These are phyloP conservation scores for Micromonas pusilla DNA, from an alignment of 139 green algal species.

Conservation along the genomic window DNA sequence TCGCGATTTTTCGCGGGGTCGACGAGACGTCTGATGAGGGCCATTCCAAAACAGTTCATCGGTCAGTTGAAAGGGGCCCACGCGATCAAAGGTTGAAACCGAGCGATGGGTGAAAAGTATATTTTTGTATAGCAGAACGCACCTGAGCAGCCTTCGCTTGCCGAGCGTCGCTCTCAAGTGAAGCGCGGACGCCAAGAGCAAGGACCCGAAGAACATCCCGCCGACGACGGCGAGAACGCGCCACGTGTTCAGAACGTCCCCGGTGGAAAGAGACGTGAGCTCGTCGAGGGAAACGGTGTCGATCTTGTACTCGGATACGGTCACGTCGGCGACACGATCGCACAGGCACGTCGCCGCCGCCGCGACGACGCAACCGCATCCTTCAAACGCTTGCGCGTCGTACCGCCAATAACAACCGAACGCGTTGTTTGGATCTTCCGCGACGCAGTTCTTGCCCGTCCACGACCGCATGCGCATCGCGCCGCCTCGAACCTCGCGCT, in stretches of 20 bases:
- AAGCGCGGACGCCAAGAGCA: not conserved
- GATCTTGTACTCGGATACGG: not conserved
- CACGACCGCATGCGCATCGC: too few species aligned
- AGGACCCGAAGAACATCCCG: not conserved
- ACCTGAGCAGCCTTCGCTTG: too few species aligned
- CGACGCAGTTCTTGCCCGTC: too few species aligned
- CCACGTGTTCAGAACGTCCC: not conserved
- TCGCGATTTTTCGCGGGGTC: not conserved
- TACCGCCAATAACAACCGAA: conserved; percentile 1
- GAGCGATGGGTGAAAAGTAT: too few species aligned
- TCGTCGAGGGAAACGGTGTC: not conserved
- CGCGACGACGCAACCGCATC: not conserved
- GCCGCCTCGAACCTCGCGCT: too few species aligned
- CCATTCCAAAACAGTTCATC: too few species aligned
- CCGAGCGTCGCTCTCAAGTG: too few species aligned
- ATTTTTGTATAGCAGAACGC: too few species aligned
- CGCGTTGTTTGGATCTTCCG: too few species aligned
- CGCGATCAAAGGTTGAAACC: too few species aligned
- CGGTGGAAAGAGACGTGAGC: not conserved
- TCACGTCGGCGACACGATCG: conserved; percentile 7
- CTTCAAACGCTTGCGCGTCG: not conserved
- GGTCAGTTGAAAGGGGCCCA: too few species aligned
- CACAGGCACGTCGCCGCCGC: not conserved
- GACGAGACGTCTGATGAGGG: not conserved
- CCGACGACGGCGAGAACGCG: not conserved